phyloP scores from a whole-genome alignment of 1,284 basidiomycete genomes.

The Marasmius tenuissimus region DNA sequence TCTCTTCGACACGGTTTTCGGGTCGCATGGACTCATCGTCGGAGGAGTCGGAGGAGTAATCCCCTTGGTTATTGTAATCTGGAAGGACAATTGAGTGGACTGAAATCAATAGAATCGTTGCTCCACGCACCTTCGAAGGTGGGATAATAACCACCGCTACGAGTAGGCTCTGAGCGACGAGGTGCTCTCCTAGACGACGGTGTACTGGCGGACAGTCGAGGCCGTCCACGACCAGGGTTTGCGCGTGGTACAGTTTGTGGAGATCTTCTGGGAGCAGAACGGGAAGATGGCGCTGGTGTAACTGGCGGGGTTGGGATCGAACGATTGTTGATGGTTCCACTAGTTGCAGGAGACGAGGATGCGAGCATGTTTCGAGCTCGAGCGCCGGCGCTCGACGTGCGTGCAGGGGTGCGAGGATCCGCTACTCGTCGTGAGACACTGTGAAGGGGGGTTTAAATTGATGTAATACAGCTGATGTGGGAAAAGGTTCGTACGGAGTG shows the following conservation, averaged over 20 bases:
- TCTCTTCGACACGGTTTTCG: not conserved
- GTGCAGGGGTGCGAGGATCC: not conserved
- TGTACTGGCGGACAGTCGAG: not conserved
- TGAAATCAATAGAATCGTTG: not conserved
- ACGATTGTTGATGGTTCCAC: not conserved
- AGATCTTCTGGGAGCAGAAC: not conserved
- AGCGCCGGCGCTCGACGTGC: not conserved
- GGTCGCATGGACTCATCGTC: not conserved
- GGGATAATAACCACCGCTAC: not conserved
- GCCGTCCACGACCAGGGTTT: not conserved
- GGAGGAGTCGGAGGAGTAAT: not conserved
- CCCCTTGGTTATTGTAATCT: not conserved
- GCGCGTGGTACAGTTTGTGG: not conserved
- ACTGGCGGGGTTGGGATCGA: not conserved
- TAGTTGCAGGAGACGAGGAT: not conserved
- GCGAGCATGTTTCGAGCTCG: not conserved
- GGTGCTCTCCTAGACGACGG: not conserved
- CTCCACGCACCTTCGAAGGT: not conserved
- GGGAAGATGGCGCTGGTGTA: not conserved
- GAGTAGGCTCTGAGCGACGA: not conserved
- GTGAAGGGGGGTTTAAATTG: no score
- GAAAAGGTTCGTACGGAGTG: no score
- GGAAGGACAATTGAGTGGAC: not conserved
- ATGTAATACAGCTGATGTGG: no score
- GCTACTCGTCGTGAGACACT: no score